These are phyloP conservation scores for Pythium dissotocum DNA, from an alignment of 352 stramenopile genomes.

Conservation along the genomic window DNA sequence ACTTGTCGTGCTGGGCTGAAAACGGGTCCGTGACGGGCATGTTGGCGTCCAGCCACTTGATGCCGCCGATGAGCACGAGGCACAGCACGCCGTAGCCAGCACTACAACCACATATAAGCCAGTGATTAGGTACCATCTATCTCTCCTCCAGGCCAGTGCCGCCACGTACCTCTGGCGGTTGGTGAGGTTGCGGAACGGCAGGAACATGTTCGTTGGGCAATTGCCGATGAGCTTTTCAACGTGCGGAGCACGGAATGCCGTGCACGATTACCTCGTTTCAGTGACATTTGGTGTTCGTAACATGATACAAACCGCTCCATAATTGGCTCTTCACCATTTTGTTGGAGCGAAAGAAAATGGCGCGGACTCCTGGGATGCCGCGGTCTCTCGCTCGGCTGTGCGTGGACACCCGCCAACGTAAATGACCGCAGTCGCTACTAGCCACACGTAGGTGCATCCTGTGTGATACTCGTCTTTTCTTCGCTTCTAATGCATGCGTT, in stretches of 20 bases:
- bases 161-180: constrained; percentile 49
- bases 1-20: constrained; percentile 36
- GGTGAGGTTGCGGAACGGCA: constrained; percentile 68
- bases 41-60: constrained; percentile 73
- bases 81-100: constrained; percentile 65
- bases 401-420: background rate
- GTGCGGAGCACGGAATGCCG: background rate
- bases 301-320: constrained; percentile 9
- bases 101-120: constrained; percentile 23
- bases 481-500: constrained; percentile 7
- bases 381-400: background rate
- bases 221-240: background rate
- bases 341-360: background rate
- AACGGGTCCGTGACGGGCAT: constrained; percentile 43
- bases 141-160: background rate
- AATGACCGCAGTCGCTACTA: background rate
- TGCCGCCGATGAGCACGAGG: constrained; percentile 53
- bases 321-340: background rate
- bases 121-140: too few relatives aligned
- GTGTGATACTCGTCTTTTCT: background rate
- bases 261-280: background rate
- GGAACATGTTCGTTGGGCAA: constrained; percentile 36
- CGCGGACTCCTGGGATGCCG: background rate
- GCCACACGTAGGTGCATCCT: background rate
- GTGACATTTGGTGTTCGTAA: constrained; percentile 5